Evolutionary conservation across 78 protist genomes (phyloP).

Genomic region (Emiliania huxleyi): DNA sequence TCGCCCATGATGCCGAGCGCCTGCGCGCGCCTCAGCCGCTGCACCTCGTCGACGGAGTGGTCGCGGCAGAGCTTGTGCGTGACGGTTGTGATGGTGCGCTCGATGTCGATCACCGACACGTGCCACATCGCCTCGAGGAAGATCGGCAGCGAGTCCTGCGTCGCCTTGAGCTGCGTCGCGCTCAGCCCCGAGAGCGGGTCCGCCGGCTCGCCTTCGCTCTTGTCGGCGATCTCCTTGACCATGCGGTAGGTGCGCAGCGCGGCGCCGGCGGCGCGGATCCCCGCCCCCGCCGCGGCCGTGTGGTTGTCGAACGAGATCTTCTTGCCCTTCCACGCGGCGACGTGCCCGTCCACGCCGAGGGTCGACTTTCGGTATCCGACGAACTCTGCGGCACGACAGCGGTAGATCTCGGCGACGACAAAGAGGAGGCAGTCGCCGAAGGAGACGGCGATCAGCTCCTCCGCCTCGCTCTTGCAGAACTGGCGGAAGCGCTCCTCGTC

Average conservation of each 20-base stretch:
- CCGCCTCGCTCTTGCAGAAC: not conserved
- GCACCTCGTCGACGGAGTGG: not conserved
- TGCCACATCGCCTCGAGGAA: constrained; percentile 15
- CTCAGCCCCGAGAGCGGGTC: not conserved
- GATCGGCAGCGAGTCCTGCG: not conserved
- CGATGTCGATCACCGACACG: constrained; percentile 18
- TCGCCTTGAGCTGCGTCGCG: not conserved
- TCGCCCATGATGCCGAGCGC: not conserved
- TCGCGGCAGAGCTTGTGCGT: not conserved
- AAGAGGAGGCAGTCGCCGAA: not conserved
- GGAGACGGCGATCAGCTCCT: not conserved
- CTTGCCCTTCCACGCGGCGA: not conserved
- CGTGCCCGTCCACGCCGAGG: not conserved
- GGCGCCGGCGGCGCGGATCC: constrained; percentile 4
- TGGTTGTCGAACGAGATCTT: not conserved
- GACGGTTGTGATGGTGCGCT: not conserved
- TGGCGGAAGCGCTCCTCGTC: not conserved
- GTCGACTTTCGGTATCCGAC: not conserved
- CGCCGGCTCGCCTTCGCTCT: not conserved
- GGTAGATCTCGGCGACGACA: not conserved
- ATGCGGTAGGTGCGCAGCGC: not conserved
- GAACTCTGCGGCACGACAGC: not conserved
- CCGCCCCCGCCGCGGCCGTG: not conserved
- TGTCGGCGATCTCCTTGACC: not conserved
- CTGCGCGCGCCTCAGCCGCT: not conserved